Conservation (phyloP, 345 rosid genomes). For the Erodium maritimum region DNA sequence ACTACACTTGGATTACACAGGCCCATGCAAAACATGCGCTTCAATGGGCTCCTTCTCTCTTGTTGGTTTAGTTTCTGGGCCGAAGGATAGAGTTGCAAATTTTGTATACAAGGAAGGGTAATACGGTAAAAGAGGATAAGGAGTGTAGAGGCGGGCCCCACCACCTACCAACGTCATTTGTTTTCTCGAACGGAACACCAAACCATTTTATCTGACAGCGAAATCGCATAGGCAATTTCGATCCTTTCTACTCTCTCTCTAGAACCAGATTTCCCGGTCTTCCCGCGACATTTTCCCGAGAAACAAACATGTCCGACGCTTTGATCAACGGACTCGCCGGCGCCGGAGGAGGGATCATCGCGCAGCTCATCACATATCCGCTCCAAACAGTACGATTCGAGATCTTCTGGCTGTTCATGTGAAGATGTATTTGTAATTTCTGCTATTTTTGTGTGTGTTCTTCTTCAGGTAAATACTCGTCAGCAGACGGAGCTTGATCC, state of each 20-base stretch:
- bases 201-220: neutral
- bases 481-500: slow-evolving; percentile 92
- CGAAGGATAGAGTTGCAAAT: too few relatives aligned
- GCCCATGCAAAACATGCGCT: too few relatives aligned
- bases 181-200: neutral
- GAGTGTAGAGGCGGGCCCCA: neutral
- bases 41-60: too few relatives aligned
- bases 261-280: neutral
- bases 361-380: slow-evolving; percentile 90
- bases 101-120: too few relatives aligned
- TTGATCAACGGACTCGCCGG: slow-evolving; percentile 92
- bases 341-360: slow-evolving; percentile 94
- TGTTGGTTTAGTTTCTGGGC: too few relatives aligned
- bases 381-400: slow-evolving; percentile 60
- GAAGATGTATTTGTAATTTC: neutral
- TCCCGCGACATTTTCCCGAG: neutral
- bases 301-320: slow-evolving; percentile 72
- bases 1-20: too few relatives aligned
- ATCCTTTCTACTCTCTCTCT: neutral
- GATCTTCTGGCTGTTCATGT: neutral
- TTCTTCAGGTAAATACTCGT: slow-evolving; percentile 72
- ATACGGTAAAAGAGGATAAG: too few relatives aligned
- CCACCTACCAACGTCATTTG: neutral
- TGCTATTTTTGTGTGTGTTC: slow-evolving; percentile 3
- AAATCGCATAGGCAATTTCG: neutral